A percentile compares a stretch with the other conserved stretches of the same genome.
Conservation (phyloP, 495 filamentous ascomycete species). For the Aspergillus funiculosus region DNA sequence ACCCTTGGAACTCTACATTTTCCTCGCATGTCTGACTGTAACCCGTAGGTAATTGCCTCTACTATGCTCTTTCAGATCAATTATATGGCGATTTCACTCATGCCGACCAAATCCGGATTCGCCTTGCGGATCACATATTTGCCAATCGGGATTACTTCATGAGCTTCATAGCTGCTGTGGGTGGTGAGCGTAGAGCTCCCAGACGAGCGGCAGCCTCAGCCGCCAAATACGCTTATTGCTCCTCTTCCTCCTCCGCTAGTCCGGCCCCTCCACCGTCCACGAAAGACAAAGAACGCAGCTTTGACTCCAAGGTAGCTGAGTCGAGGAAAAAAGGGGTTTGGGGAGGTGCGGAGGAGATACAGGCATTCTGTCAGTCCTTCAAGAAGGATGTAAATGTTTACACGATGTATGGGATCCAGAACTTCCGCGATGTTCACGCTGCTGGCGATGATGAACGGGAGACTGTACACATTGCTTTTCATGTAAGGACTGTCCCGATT, state of each 20-base stretch:
- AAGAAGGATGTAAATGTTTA: constrained; percentile 61
- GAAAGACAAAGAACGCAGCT: constrained; percentile 56
- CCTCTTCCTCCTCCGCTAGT: constrained; percentile 28
- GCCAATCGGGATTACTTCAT: constrained; percentile 58
- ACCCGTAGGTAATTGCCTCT: constrained; percentile 63
- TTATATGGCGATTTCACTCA: constrained; percentile 58
- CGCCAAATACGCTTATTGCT: constrained; percentile 32
- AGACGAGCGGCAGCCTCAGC: constrained; percentile 50
- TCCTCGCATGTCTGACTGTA: constrained; percentile 21
- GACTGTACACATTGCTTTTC: constrained; percentile 62
- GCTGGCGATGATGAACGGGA: constrained; percentile 36
- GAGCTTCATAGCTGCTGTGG: constrained; percentile 57
- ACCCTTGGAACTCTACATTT: neutral
- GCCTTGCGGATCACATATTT: constrained; percentile 58
- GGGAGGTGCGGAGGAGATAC: constrained; percentile 68
- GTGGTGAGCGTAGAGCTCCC: constrained; percentile 57
- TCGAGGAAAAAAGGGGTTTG: constrained; percentile 61
- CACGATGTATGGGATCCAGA: constrained; percentile 43
- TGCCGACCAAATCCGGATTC: constrained; percentile 53
- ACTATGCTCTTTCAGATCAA: constrained; percentile 73
- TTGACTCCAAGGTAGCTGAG: constrained; percentile 53
- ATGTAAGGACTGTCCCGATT: constrained; percentile 45
- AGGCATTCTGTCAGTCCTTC: constrained; percentile 60
- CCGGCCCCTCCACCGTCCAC: constrained; percentile 40
- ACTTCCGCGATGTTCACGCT: constrained; percentile 45